Evolutionary conservation across 768 basidiomycete genomes (phyloP), one percentile per base, ranked within the genome.

Genomic region (Russula compacta): DNA sequence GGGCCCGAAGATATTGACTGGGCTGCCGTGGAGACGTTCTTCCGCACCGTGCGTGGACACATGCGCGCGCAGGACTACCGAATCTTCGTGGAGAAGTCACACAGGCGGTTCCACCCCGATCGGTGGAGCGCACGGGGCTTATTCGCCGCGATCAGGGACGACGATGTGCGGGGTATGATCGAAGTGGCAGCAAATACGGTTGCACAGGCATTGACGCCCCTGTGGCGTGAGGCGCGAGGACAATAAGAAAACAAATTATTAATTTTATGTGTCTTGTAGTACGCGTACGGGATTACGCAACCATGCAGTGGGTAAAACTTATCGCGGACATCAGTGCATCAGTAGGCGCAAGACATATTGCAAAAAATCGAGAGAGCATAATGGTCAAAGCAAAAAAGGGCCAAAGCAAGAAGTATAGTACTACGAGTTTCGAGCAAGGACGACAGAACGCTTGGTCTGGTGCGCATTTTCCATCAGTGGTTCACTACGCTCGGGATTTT

Each of bases 41-140:
- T 91, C 67, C 71, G 71, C 15, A 75, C 76, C 6, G 78, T 84
- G 32, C 77, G 75, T 66, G 61, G 65, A 17, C 76, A 79, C 47
- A 78, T 89, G 78, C 77, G 81, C 24, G 56, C 71, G 17, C 81
- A 84, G 69, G 85, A 87, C 52, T 90, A 81, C 72, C 83, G 79
- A 67, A 70, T 69, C 2, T 79, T 91, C 58, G 77, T 92, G 3
- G 81, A 87, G 73, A 83, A 82, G 67, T 86, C 84, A 66, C 81
- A 89, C 67, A 78, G 82, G 43, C 66, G 88, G 54, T 92, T 90
- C 70, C 91, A 91, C 66, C 87, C 88, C 2, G 89, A 92, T 71
- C 75, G 86, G 61, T 93, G 88, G 90, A 76, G 83, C 46, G 83
- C 85, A 35, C 77, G 85, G 44, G 81, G 81, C 33, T 72, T 91